phyloP scores from a whole-genome alignment of 2,329 filamentous ascomycete species.

The Diaporthe ilicicola region DNA sequence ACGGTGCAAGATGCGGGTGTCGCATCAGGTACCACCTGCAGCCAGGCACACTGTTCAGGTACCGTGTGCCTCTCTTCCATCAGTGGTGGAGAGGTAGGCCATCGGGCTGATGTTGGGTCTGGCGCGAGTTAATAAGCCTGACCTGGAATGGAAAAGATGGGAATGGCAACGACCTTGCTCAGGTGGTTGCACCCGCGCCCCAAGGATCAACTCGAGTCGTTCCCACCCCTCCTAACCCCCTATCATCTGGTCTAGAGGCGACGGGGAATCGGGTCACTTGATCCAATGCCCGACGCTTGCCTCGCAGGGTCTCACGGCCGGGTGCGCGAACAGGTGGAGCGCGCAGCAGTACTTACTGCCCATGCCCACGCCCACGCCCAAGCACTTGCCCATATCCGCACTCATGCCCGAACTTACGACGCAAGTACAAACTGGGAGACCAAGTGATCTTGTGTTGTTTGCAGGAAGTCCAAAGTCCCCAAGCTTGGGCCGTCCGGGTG shows the following conservation, averaged over 20 bases:
- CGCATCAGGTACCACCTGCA: slow-evolving; percentile 22
- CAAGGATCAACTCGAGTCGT: slow-evolving; percentile 10
- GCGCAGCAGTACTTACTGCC: slow-evolving; percentile 10
- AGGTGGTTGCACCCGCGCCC: slow-evolving; percentile 24
- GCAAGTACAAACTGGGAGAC: slow-evolving; percentile 21
- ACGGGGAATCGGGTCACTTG: slow-evolving; percentile 16
- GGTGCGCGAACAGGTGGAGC: slow-evolving; percentile 32
- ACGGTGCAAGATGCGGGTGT: slow-evolving; percentile 11
- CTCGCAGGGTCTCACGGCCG: slow-evolving; percentile 15
- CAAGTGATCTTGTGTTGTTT: slow-evolving; percentile 19
- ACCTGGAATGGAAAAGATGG: slow-evolving; percentile 10
- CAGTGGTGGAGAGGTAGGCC: slow-evolving; percentile 3
- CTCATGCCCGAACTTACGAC: not conserved
- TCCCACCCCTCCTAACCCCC: not conserved
- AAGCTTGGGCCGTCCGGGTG: slow-evolving; percentile 4
- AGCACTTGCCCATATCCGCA: slow-evolving; percentile 20
- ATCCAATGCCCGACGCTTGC: slow-evolving; percentile 25
- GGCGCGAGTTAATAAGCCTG: slow-evolving; percentile 1
- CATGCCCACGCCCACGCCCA: slow-evolving; percentile 13
- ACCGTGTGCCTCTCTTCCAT: slow-evolving; percentile 1
- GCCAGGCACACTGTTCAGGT: slow-evolving; percentile 25
- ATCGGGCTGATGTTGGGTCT: not conserved
- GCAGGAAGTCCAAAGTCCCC: slow-evolving; percentile 3
- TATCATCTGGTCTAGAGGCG: slow-evolving; percentile 15
- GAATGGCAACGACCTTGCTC: slow-evolving; percentile 11